Base-by-base conservation (phyloP, 176 grass and related monocot species). In the Chloris gayana region DNA sequence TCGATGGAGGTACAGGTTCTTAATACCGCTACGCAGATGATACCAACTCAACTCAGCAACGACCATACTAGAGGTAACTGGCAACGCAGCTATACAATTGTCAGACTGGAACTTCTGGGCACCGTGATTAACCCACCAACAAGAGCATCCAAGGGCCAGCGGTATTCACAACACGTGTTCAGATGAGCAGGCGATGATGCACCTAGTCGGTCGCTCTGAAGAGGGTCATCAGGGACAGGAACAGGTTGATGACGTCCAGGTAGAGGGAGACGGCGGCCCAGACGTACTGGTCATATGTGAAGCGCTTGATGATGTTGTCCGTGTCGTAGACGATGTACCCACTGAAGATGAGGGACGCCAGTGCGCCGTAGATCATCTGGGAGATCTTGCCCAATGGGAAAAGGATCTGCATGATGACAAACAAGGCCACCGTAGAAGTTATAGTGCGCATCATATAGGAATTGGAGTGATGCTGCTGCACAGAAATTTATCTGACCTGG, bases 291-390 rank as follows among this genome's bases (percentile, higher is more conserved):
- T 97, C 94, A 0, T 94, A 94, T 0, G 91, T 41, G 73, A 87
- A 74, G 61, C 85, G 80, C 87, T 88, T 92, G 85, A 97, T 97
- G 67, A 94, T 69, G 37, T 92, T 89, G 35, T 92, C 73, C 0
- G 89, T 97, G 72, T 98, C 92, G 10, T 92, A 98, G 69, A 98
- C 79, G 53, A 98, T 92, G 83, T 87, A 94, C 37, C 87, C 95
- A 81, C 80, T 84, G 44, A 98, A 98, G 58, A 98, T 78, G 11
- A 97, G 15, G 0, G 94, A 84, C 8, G 83, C 92, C 35, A 98
- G 3, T 10, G 80, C 87, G 60, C 88, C 92, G 7, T 94, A 91
- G 51, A 94, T 94, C 80, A 86, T 88, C 61, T 69, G 64, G n/a
- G 91, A 88, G 41, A 98, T 83, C 87, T 93, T 94, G 33, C 92